Evolutionary conservation across 768 basidiomycete species (phyloP), one percentile per base, ranked within the genome.

Genomic region (Naganishia onofrii): DNA sequence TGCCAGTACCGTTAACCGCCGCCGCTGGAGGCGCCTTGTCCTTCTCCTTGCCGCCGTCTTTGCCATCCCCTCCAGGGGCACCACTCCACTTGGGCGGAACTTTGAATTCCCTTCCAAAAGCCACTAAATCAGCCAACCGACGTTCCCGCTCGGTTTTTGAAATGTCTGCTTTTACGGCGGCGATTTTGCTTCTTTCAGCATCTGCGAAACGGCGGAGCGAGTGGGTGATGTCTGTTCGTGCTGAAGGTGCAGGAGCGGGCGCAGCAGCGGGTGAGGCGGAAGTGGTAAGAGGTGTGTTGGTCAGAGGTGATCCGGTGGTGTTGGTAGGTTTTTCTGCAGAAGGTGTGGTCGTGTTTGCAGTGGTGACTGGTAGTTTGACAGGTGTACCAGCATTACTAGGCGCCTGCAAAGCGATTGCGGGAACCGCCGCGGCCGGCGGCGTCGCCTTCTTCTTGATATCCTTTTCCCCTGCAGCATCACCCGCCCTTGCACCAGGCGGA

Each of bases 61-160:
- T 42, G 42, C 42, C 42, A 10, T 42, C 15, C 42, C 42, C 42
- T 42, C 42, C 42, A 42, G 42, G 42, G 9, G 42, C 42, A 42
- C 42, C 42, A 42, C 42, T 42, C 21, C 9, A 32, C 5, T 17
- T 28, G 0, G 34, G 15, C 65, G 85, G 55, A 55, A 93, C 94
- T 87, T 96, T 95, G 88, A 99, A 99, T 74, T 82, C 89, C 81
- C 91, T 86, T 73, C 92, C 92, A 82, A 97, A 99, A 81, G 90
- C 91, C 79, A 93, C 86, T 44, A 98, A 84, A 52, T 98, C 95
- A 12, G 92, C 90, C 84, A 96, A 87, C 72, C 91, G 88, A 78
- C 91, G 91, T 81, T 98, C 93, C 88, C 94, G 91, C 79, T 97
- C 94, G 76, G 85, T 90, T 85, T 93, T 94, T 63, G 88, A 87